phyloP scores from a whole-genome alignment of 2,329 filamentous ascomycete genomes.

The Blastomyces gilchristii region DNA sequence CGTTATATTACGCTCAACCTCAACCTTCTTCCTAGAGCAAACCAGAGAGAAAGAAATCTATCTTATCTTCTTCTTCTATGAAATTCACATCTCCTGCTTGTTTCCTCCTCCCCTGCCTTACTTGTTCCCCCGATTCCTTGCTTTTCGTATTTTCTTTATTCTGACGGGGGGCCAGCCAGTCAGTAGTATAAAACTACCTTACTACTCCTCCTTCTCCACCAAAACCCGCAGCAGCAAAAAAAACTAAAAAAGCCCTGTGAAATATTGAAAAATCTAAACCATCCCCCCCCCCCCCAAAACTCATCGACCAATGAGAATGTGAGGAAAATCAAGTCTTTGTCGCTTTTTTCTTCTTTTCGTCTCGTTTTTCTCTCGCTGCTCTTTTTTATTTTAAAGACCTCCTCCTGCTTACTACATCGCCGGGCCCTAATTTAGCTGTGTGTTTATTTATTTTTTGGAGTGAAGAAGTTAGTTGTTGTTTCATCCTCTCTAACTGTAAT shows the following conservation, averaged over 20 bases:
- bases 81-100: too few species aligned
- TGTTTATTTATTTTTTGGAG: background rate
- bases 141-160: background rate
- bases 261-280: background rate
- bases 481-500: background rate
- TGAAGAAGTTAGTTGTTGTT: background rate
- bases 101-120: too few species aligned
- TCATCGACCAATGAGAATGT: slow-evolving; percentile 3
- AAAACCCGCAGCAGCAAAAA: too few species aligned
- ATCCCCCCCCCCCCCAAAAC: background rate
- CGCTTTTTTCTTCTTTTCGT: background rate
- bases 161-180: background rate
- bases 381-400: background rate
- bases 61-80: too few species aligned
- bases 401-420: background rate
- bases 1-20: too few species aligned
- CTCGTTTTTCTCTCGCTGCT: too few species aligned
- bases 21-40: too few species aligned
- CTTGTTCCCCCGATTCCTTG: too few species aligned
- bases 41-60: too few species aligned
- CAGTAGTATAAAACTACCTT: too few species aligned
- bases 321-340: slow-evolving; percentile 2
- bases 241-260: background rate
- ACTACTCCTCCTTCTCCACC: background rate
- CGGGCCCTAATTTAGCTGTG: background rate